Evolutionary conservation across 2,329 filamentous ascomycete genomes (phyloP).

Genomic region (Ceratocystis ficicola): DNA sequence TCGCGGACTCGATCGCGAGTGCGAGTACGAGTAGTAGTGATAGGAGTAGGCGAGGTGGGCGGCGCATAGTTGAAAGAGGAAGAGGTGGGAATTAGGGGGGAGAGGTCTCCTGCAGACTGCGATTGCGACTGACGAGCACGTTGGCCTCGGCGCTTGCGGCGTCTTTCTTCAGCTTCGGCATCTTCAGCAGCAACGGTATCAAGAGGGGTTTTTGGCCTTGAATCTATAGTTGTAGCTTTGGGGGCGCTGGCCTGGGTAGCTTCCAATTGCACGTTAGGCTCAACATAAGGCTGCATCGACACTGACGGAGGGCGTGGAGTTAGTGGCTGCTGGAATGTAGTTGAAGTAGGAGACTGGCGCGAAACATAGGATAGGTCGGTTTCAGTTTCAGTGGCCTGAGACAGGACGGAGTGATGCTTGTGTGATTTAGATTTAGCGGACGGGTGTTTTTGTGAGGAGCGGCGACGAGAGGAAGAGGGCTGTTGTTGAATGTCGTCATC

Average conservation of each 20-base stretch:
- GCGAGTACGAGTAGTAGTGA: conserved; percentile 16
- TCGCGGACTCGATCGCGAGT: conserved; percentile 20
- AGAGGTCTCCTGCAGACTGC: conserved; percentile 18
- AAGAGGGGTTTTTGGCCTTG: conserved; percentile 18
- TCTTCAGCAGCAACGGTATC: conserved; percentile 15
- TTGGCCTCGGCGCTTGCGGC: conserved; percentile 20
- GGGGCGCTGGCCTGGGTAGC: not conserved
- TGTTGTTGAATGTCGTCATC: conserved; percentile 10
- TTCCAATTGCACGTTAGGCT: not conserved
- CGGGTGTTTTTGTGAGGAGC: not conserved
- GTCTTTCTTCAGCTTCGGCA: conserved; percentile 20
- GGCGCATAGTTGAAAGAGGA: conserved; percentile 19
- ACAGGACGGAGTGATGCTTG: not conserved
- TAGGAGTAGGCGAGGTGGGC: conserved; percentile 14
- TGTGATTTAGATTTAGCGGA: not conserved
- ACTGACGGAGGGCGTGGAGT: conserved; percentile 18
- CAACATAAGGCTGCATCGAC: conserved; percentile 8
- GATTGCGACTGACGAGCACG: conserved; percentile 15
- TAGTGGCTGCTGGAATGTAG: conserved; percentile 21
- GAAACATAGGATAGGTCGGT: conserved; percentile 12
- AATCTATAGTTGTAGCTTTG: not conserved
- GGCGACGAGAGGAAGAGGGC: conserved; percentile 7
- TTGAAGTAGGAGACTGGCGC: conserved; percentile 19
- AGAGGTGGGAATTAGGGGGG: conserved; percentile 18
- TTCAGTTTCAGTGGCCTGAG: conserved; percentile 11